phyloP scores from a whole-genome alignment of 2,329 filamentous ascomycete genomes.

The Cercospora sp. region DNA sequence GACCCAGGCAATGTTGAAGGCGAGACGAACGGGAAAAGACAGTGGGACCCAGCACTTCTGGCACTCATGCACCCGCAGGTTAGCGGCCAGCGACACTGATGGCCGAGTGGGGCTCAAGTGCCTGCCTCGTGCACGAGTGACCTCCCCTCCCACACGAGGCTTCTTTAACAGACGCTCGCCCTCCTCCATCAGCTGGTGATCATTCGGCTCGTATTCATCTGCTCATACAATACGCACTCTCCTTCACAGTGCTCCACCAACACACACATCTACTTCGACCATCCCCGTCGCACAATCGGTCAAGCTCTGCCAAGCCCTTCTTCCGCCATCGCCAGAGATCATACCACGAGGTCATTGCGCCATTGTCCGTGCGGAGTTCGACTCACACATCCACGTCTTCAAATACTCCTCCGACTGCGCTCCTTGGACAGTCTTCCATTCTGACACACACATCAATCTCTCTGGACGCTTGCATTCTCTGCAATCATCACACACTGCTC shows the following conservation, averaged over 20 bases:
- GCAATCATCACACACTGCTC: background rate
- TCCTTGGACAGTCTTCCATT: slow-evolving; percentile 8
- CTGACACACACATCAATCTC: background rate
- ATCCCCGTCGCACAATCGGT: background rate
- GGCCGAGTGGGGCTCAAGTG: no score
- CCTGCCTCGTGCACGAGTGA: no score
- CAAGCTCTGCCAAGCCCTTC: slow-evolving; percentile 5
- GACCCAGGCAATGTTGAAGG: background rate
- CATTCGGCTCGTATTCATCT: background rate
- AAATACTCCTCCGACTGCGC: slow-evolving; percentile 18
- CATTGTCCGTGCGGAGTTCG: slow-evolving; percentile 27
- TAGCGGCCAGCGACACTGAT: no score
- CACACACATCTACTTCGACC: slow-evolving; percentile 4
- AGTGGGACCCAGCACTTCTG: no score
- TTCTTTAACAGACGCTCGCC: slow-evolving; percentile 6
- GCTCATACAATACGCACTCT: slow-evolving; percentile 13
- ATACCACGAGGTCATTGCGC: slow-evolving; percentile 28
- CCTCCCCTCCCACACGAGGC: background rate
- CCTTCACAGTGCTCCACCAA: slow-evolving; percentile 2
- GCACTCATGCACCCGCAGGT: no score
- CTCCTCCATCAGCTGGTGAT: background rate
- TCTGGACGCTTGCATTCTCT: background rate
- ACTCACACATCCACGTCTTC: slow-evolving; percentile 21
- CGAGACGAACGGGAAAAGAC: no score
- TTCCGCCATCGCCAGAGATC: slow-evolving; percentile 20